Base-by-base conservation (phyloP, 257 asterid species). In the Fraxinus pennsylvanica region DNA sequence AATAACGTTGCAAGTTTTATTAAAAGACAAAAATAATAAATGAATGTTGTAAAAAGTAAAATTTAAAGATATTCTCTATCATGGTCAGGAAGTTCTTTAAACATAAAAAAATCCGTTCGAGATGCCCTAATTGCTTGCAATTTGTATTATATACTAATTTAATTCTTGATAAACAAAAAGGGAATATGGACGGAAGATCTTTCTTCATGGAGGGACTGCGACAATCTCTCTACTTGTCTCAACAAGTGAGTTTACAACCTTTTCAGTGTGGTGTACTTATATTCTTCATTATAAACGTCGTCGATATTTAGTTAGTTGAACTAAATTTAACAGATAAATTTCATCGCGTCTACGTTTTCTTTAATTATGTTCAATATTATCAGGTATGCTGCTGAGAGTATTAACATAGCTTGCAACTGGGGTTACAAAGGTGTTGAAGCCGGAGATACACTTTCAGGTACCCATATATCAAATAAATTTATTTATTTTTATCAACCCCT, bases 361-460 rank as follows among this genome's bases (percentile, higher is more conserved):
- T 69, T 72, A 12, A 41, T 9, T 63, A 13, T 52, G 29, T 39
- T 15, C 6, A 19, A 25, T 25, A 61, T 63, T 3, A 21, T 25
- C 76, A 94, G 97, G 86, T 94, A 88, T 81, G 99, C 97, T 15
- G 36, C 86, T 19, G 97, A 94, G 88, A 92, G 99, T 79, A 88
- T 92, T 70, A 83, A 81, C 9, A 52, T 91, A 75, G 99, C 99
- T 52, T 94, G 99, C 78, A 89, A 87, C 83, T 92, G 96, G 97
- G 97, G 95, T 38, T 94, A 94, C 82, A 92, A 91, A 79, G 89
- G 83, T 76, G 99, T 94, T 63, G 81, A 89, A 65, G 66, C 94
- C 4, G 99, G 97, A 15, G 91, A 89, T 72, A 92, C 97, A 30
- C 89, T 94, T 59, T 90, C 97, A 72, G 97, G 98, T 94, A 84